Evolutionary conservation across 495 filamentous ascomycete genomes (phyloP).

Genomic region (Chlorociboria aeruginascens): DNA sequence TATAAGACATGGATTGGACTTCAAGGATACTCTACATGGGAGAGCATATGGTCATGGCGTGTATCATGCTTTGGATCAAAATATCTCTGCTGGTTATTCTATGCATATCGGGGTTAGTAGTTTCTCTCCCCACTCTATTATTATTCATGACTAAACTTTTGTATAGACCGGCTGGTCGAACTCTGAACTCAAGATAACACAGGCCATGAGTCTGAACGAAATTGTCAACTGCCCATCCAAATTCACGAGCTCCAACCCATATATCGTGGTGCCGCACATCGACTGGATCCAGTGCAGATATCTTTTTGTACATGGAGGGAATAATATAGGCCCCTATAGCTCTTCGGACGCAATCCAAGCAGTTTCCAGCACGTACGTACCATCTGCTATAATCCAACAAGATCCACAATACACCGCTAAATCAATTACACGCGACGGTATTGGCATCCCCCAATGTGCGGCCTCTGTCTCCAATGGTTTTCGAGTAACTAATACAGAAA

Average conservation of each 20-base stretch:
- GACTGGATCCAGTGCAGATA: constrained; percentile 93
- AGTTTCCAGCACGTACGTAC: not conserved
- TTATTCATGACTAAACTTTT: not conserved
- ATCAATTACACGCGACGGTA: constrained; percentile 22
- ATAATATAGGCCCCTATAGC: constrained; percentile 1
- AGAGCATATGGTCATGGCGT: constrained; percentile 70
- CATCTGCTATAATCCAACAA: constrained; percentile 34
- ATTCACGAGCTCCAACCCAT: constrained; percentile 42
- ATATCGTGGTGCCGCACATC: constrained; percentile 61
- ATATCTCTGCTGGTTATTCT: constrained; percentile 47
- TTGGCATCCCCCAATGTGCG: constrained; percentile 17
- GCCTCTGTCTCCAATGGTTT: constrained; percentile 12
- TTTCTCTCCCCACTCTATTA: not conserved
- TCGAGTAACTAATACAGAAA: not conserved
- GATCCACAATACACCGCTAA: constrained; percentile 36
- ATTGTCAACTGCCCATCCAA: constrained; percentile 63
- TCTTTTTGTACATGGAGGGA: constrained; percentile 51
- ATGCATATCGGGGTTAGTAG: constrained; percentile 2
- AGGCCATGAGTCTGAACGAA: constrained; percentile 72
- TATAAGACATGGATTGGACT: constrained; percentile 71
- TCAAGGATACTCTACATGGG: constrained; percentile 46
- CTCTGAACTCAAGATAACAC: constrained; percentile 44
- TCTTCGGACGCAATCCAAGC: not conserved
- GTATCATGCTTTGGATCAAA: constrained; percentile 55
- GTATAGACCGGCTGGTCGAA: constrained; percentile 44